Conservation (phyloP, 495 filamentous ascomycete species). For the Durotheca rogersii region DNA sequence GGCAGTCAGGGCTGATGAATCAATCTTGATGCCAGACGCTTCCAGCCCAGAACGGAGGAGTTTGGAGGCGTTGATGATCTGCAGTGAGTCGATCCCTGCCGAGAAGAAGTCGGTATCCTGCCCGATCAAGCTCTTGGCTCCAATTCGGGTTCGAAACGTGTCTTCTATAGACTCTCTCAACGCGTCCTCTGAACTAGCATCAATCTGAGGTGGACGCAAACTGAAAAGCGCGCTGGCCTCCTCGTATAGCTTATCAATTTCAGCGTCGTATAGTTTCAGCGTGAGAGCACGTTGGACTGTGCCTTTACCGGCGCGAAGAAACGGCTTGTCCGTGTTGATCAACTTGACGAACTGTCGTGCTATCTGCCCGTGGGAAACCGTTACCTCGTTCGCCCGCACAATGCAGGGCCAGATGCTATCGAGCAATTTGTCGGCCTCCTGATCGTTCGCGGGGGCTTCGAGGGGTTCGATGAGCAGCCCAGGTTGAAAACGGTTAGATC, state of each 20-base stretch:
- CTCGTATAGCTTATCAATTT: conserved; percentile 55
- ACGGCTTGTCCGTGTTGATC: conserved; percentile 49
- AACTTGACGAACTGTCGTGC: conserved; percentile 45
- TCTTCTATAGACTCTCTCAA: conserved; percentile 38
- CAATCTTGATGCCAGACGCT: conserved; percentile 31
- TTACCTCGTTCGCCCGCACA: conserved; percentile 47
- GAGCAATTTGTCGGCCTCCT: conserved; percentile 35
- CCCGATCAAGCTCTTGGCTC: conserved; percentile 31
- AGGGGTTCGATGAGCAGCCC: conserved; percentile 54
- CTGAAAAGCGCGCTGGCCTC: conserved; percentile 21
- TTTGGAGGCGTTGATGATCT: conserved; percentile 45
- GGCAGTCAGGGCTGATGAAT: conserved; percentile 34
- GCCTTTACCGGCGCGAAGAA: conserved; percentile 58
- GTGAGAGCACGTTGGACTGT: conserved; percentile 52
- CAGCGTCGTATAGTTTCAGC: conserved; percentile 51
- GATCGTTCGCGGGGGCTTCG: conserved; percentile 22
- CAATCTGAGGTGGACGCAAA: conserved; percentile 25
- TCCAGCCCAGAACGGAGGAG: conserved; percentile 38
- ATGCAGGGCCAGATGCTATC: conserved; percentile 47
- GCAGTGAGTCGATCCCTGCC: conserved; percentile 55
- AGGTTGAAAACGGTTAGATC: conserved; percentile 52
- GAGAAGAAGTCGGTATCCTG: conserved; percentile 47
- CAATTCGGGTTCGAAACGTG: conserved; percentile 36
- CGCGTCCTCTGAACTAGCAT: conserved; percentile 35
- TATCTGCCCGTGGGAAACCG: conserved; percentile 48